Base-by-base conservation (phyloP, 768 basidiomycete genomes). In the Coprinopsis marcescibilis region DNA sequence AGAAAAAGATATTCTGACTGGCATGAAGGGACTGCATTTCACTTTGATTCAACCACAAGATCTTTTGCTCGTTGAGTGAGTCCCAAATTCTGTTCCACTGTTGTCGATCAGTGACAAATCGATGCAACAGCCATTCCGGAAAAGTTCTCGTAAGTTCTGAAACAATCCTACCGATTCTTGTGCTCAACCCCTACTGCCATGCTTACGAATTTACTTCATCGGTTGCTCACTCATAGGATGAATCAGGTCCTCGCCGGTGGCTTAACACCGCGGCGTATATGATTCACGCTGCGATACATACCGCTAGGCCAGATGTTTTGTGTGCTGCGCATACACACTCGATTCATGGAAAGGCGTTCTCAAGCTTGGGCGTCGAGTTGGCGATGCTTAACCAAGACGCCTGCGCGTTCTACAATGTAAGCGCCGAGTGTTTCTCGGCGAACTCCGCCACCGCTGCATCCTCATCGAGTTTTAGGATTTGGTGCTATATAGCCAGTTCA, bases 241-340 rank as follows among this genome's bases (percentile, higher is more conserved):
- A 63, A 46, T 64, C 63, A 12, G 62, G 62, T 3, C 57, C 62
- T 29, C 50, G 53, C 19, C 57, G 65, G 41, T 32, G 68, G 11
- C 52, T 64, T 30, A 64, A 65, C 51, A 63, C 59, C 21, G 62
- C 63, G 19, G 64, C 62, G 4, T 65, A 59, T 44, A 60, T 63
- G 58, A 68, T 71, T 30, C 67, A 76, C 49, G 68, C 70, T 11
- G 65, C 67, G 1, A 64, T 76, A 33, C 76, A 74, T 50, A 55
- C 59, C 24, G 71, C 70, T n/a, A 69, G 75, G 39, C 72, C 75
- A 5, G 74, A 77, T 47, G 65, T 77, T 27, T 42, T 70, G 4
- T 68, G 70, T 38, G 71, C 70, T 6, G 72, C 72, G 0, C 75
- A 77, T 52, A 71, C 70, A 14, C 74, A 76, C 54, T 71, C 73